These are phyloP conservation scores for Chamaecyparis obtusa DNA, from an alignment of 75 land plant genomes.

Conservation along the genomic window DNA sequence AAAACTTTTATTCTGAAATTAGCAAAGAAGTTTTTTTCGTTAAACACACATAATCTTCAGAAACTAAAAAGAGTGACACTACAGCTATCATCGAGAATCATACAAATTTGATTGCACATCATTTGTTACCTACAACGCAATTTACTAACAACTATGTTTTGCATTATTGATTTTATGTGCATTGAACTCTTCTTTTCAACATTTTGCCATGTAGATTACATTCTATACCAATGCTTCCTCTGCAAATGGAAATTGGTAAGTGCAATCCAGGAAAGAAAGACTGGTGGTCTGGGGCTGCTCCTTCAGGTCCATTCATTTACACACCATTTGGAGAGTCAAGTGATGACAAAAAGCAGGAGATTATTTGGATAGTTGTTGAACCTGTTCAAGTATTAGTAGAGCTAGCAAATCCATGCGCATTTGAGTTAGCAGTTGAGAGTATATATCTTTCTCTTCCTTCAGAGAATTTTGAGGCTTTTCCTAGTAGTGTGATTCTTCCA, in stretches of 20 bases:
- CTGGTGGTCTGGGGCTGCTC: constrained; percentile 93
- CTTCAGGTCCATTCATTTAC: constrained; percentile 95
- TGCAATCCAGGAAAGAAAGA: constrained; percentile 70
- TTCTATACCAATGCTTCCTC: constrained; percentile 72
- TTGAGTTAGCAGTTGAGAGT: constrained; percentile 87
- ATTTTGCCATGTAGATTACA: constrained; percentile 47
- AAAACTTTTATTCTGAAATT: neutral
- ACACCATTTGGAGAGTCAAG: constrained; percentile 84
- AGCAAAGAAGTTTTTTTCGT: neutral
- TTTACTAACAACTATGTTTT: neutral
- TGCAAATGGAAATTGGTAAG: constrained; percentile 78
- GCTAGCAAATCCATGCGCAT: constrained; percentile 91
- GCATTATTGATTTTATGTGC: neutral
- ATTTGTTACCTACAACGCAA: neutral
- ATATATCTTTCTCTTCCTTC: constrained; percentile 84
- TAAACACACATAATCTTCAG: neutral
- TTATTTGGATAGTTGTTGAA: constrained; percentile 91
- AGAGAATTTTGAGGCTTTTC: constrained; percentile 85
- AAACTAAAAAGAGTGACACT: neutral
- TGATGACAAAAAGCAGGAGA: constrained; percentile 54
- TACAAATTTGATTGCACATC: neutral
- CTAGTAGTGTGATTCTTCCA: constrained; percentile 66
- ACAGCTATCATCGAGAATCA: neutral
- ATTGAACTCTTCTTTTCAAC: neutral
- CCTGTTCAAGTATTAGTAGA: constrained; percentile 94